These are phyloP conservation scores for Diddensiella transvaalensis DNA, from an alignment of 805 yeast species.

Conservation along the genomic window DNA sequence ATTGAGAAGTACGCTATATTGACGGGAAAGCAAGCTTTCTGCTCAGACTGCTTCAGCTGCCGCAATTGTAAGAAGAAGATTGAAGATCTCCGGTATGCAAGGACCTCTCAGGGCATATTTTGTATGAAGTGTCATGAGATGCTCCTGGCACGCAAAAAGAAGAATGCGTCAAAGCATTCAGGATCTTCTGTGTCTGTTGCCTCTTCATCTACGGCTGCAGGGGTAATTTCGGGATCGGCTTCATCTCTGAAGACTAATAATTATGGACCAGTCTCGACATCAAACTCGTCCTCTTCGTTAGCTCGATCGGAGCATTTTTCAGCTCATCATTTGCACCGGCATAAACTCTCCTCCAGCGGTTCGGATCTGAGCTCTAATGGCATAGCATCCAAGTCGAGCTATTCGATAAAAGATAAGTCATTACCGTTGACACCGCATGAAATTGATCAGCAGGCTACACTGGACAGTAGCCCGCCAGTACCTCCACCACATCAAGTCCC, in stretches of 20 bases:
- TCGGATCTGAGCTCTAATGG: background rate
- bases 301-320: constrained; percentile 3
- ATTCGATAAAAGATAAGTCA: constrained; percentile 11
- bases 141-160: constrained; percentile 68
- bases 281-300: constrained; percentile 6
- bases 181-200: constrained; percentile 9
- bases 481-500: too few relatives aligned
- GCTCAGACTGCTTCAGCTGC: constrained; percentile 86
- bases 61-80: constrained; percentile 81
- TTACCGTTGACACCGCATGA: constrained; percentile 17
- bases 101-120: constrained; percentile 87
- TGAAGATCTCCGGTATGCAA: constrained; percentile 84
- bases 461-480: background rate
- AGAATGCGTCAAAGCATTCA: constrained; percentile 29
- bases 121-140: constrained; percentile 91
- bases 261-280: constrained; percentile 1
- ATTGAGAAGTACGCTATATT: constrained; percentile 91
- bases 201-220: constrained; percentile 12
- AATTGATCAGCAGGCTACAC: background rate
- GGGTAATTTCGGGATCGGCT: constrained; percentile 1
- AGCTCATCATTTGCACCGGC: constrained; percentile 1
- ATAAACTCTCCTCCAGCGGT: constrained; percentile 1
- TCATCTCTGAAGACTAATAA: background rate
- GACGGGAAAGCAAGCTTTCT: constrained; percentile 93
- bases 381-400: background rate